Evolutionary conservation across 352 stramenopile species (phyloP).

Genomic region (Phytophthora chlamydospora): DNA sequence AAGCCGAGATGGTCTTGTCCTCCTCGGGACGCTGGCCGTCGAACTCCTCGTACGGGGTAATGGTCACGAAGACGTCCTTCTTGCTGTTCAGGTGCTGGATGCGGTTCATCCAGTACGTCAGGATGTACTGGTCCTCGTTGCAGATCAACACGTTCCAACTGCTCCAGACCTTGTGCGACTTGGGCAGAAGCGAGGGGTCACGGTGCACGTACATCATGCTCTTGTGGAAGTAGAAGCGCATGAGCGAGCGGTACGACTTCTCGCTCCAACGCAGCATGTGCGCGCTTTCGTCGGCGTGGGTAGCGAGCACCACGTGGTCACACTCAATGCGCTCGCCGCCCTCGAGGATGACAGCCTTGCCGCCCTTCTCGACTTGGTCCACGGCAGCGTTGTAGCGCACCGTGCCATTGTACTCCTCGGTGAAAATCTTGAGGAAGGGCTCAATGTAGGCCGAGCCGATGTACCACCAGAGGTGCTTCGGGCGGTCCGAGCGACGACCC

Average conservation of each 20-base stretch:
- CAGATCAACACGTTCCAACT: constrained; percentile 90
- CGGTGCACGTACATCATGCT: constrained; percentile 90
- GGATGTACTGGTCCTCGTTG: constrained; percentile 81
- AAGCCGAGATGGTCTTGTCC: constrained; percentile 68
- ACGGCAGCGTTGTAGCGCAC: constrained; percentile 82
- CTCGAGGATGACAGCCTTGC: constrained; percentile 80
- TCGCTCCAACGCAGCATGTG: constrained; percentile 80
- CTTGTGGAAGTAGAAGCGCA: constrained; percentile 88
- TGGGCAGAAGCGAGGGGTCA: constrained; percentile 73
- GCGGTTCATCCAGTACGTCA: constrained; percentile 92
- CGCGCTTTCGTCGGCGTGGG: constrained; percentile 82
- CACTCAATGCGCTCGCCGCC: constrained; percentile 79
- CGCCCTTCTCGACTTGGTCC: constrained; percentile 69
- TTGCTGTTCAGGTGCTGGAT: constrained; percentile 88
- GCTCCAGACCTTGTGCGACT: constrained; percentile 81
- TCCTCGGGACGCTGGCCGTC: constrained; percentile 57
- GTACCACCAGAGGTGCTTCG: constrained; percentile 90
- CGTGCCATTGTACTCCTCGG: constrained; percentile 75
- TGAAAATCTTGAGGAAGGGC: constrained; percentile 89
- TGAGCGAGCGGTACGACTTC: constrained; percentile 66
- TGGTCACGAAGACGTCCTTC: constrained; percentile 89
- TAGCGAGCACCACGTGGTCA: constrained; percentile 86
- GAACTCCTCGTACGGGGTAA: constrained; percentile 75
- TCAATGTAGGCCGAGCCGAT: constrained; percentile 83
- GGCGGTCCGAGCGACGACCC: constrained; percentile 74